Conservation (phyloP, 805 yeast genomes). For the Pichia membranifaciens region DNA sequence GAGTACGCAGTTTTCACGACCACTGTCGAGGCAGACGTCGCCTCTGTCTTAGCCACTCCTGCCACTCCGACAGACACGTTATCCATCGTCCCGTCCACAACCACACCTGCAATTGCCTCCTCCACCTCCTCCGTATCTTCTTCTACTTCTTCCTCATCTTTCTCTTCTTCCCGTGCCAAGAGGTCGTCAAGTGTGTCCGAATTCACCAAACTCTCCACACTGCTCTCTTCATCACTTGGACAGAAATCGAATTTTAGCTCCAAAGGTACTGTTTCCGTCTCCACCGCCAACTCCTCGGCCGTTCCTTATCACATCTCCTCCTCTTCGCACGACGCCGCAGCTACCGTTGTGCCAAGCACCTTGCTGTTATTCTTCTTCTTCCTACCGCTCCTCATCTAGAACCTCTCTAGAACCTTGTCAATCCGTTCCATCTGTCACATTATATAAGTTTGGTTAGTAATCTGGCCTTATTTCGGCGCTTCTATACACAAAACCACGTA, state of each 20-base stretch:
- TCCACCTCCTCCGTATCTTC: neutral
- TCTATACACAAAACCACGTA: neutral
- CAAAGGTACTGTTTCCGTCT: no score
- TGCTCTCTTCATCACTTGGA: no score
- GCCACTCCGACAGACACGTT: neutral
- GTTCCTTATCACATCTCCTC: neutral
- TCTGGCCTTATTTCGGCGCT: no score
- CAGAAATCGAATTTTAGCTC: no score
- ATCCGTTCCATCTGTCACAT: slow-evolving; percentile 2
- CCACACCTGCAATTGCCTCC: neutral
- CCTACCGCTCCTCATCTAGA: neutral
- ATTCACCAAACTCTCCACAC: no score
- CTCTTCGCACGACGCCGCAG: neutral
- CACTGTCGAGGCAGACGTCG: slow-evolving; percentile 3
- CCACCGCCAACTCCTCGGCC: no score
- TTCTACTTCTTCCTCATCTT: neutral
- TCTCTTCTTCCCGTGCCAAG: neutral
- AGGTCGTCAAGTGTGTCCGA: no score
- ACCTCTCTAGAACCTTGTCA: neutral
- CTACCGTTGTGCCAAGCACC: neutral
- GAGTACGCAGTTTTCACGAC: slow-evolving; percentile 23
- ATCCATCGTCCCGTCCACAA: neutral
- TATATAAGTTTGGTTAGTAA: no score
- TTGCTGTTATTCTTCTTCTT: neutral
- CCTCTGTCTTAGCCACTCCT: neutral